Percentiles rank a stretch among this genome's conserved stretches.
These are phyloP conservation scores for Fusarium pininemorale DNA, from an alignment of 2,329 filamentous ascomycete species.

Conservation along the genomic window DNA sequence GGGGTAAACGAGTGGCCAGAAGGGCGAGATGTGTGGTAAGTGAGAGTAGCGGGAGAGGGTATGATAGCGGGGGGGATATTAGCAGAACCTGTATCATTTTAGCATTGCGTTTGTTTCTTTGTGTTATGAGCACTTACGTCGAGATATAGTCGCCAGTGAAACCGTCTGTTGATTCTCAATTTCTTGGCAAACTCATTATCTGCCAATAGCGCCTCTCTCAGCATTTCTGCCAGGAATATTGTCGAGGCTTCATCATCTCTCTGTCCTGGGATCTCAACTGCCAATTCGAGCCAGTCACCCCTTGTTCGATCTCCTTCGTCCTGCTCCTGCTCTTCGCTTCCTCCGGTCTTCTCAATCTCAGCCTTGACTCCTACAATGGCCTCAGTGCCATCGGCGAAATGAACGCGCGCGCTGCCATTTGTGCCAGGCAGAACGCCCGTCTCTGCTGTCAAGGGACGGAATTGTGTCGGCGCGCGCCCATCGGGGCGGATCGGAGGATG, in stretches of 20 bases:
- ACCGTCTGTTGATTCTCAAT: constrained; percentile 87
- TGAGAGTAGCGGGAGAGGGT: constrained; percentile 91
- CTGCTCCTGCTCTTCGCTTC: constrained; percentile 49
- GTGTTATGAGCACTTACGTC: constrained; percentile 70
- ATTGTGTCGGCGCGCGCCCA: constrained; percentile 82
- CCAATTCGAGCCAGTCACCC: constrained; percentile 85
- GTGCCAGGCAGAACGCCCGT: constrained; percentile 87
- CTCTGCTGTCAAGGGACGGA: constrained; percentile 90
- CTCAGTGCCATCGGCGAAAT: constrained; percentile 94
- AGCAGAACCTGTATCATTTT: constrained; percentile 76
- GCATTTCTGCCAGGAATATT: constrained; percentile 86
- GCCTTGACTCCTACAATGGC: constrained; percentile 96
- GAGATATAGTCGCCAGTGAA: constrained; percentile 96
- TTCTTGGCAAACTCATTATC: constrained; percentile 74
- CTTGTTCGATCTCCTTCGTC: constrained; percentile 54
- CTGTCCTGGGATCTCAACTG: constrained; percentile 89
- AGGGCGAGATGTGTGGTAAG: constrained; percentile 94
- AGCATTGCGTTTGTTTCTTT: neutral
- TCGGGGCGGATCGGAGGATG: constrained; percentile 89
- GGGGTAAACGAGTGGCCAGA: constrained; percentile 83
- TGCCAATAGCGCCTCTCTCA: constrained; percentile 84
- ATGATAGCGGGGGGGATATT: constrained; percentile 91
- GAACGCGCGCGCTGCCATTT: constrained; percentile 92
- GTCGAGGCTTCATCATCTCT: constrained; percentile 91
- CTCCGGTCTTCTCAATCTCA: constrained; percentile 80